Base-by-base conservation (phyloP, 805 yeast species). In the Yamadazyma akitaensis region DNA sequence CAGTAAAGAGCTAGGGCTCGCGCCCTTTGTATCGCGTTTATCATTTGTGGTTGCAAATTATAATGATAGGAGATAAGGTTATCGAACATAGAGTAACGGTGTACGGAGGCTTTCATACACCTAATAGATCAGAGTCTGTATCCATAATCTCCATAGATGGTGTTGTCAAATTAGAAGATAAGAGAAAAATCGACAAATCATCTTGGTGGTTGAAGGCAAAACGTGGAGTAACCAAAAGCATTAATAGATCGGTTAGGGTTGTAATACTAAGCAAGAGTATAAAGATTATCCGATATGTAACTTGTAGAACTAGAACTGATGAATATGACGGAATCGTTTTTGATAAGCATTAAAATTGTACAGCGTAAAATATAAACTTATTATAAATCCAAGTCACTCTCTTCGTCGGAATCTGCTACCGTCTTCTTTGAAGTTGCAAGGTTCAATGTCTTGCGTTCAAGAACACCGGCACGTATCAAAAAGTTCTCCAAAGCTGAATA, bases 401-500 rank as follows among this genome's bases (percentile, higher is more conserved):
- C 56, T 10, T 35, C 42, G 28, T 53, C 56, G 2, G 51, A 53
- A n/a, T 48, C 47, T 6, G 33, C 42, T 3, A 5, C 25, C 4
- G 14, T 14, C 17, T 16, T 37, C 14, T 30, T 47, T 4, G 35
- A 17, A 9, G 46, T 24, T 6, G 40, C 17, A 21, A 34, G 17
- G 36, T 53, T 58, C 16, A 52, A 51, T 10, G 58, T 46, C 34
- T 44, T 51, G 37, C 64, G 53, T 21, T 53, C 48, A 17, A 62
- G 51, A 4, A 61, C 39, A 1, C 52, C 51, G 18, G 50, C 40
- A 28, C 50, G 26, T 7, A 48, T 51, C 17, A 62, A 49, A 16
- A 58, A 53, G 9, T 49, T 48, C 56, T 85, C 91, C 49, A 87
- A 64, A 2, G 70, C 56, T 37, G 69, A 74, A 8, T 77, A 54